phyloP scores from a whole-genome alignment of 345 rosid genomes.

The Salix koriyanagi region DNA sequence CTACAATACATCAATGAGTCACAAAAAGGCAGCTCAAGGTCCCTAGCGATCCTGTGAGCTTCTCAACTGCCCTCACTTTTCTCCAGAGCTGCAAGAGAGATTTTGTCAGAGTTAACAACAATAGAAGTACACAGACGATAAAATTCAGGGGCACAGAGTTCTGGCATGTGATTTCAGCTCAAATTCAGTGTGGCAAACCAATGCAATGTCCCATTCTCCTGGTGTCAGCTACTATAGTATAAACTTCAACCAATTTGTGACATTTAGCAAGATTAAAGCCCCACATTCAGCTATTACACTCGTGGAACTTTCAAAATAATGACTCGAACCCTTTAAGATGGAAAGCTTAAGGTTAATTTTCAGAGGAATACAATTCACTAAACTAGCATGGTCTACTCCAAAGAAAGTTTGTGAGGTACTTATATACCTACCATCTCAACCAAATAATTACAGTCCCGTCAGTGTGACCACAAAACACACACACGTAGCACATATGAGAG shows the following conservation, averaged over 20 bases:
- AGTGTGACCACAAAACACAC: background rate
- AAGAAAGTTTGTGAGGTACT: background rate
- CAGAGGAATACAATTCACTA: background rate
- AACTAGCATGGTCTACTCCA: background rate
- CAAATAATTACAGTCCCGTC: background rate
- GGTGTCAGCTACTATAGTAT: background rate
- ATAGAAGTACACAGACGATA: background rate
- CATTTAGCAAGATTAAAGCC: background rate
- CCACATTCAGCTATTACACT: background rate
- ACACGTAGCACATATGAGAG: background rate
- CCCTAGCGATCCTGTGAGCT: background rate
- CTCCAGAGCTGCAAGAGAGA: constrained; percentile 15
- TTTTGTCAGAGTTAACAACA: background rate
- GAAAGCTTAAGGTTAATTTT: background rate
- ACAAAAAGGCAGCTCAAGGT: background rate
- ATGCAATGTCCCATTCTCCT: background rate
- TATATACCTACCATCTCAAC: background rate
- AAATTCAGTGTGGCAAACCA: background rate
- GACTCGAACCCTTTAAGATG: background rate
- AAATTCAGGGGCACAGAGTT: background rate
- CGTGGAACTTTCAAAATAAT: background rate
- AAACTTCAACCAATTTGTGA: background rate
- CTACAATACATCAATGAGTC: background rate
- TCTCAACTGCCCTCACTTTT: constrained; percentile 21
- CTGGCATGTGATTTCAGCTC: background rate